phyloP scores from a whole-genome alignment of 208 protist species.

The Tritrichomonas foetus region DNA sequence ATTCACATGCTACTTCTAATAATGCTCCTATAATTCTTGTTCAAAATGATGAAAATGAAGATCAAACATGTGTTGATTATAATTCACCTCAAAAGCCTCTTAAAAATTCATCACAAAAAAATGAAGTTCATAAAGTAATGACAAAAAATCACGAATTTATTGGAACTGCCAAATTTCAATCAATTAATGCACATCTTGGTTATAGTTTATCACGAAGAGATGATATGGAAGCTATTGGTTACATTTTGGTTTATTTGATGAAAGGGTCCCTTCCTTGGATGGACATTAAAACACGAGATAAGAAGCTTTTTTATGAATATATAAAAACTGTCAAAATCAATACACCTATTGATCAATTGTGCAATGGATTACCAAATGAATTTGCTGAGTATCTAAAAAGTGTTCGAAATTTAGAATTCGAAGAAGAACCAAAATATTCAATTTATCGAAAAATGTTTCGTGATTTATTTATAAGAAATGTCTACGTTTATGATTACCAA shows the following conservation, averaged over 20 bases:
- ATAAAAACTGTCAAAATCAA: conserved; percentile 92
- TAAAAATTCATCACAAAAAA: conserved; percentile 78
- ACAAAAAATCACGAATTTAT: conserved; percentile 70
- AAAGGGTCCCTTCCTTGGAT: conserved; percentile 96
- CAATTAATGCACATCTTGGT: conserved; percentile 97
- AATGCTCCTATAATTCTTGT: no score
- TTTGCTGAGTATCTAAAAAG: not conserved
- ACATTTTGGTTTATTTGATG: conserved; percentile 98
- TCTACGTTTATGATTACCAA: not conserved
- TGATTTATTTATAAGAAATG: not conserved
- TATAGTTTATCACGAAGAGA: conserved; percentile 76
- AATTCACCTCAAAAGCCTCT: no score
- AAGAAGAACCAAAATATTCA: not conserved
- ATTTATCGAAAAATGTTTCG: not conserved
- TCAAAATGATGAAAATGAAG: no score
- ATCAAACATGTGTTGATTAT: no score
- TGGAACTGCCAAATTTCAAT: conserved; percentile 96
- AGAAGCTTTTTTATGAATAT: conserved; percentile 96
- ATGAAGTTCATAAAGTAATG: conserved; percentile 96
- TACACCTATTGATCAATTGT: conserved; percentile 84
- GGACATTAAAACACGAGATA: conserved; percentile 78
- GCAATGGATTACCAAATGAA: conserved; percentile 64
- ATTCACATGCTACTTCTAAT: no score
- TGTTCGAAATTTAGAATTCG: not conserved
- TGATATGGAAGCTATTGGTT: conserved; percentile 85